These are phyloP conservation scores for Candida sp. DNA, from an alignment of 1,139 yeast genomes.

Conservation along the genomic window DNA sequence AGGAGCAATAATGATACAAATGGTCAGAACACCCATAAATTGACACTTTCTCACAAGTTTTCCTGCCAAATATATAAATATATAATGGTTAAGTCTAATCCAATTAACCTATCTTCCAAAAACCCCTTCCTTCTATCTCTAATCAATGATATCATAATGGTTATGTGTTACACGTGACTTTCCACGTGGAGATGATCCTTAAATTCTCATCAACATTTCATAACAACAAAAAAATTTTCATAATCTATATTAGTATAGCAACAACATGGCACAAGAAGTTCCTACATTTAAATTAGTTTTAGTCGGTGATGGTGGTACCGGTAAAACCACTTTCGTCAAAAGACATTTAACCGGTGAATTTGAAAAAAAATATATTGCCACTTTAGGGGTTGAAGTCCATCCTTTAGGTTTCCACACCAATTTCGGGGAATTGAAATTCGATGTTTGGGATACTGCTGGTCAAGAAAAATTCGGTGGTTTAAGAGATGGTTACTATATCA, in stretches of 20 bases:
- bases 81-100: too few species aligned
- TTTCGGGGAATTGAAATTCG: constrained; percentile 98
- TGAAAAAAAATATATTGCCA: constrained; percentile 98
- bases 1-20: too few species aligned
- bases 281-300: constrained; percentile 98
- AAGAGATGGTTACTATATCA: constrained; percentile 99
- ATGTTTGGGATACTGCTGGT: constrained; percentile 99
- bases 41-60: too few species aligned
- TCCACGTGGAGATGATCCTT: neutral
- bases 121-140: too few species aligned
- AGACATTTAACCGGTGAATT: constrained; percentile 99
- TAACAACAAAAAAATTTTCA: constrained; percentile 1
- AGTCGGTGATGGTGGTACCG: constrained; percentile 99
- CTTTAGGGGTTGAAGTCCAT: constrained; percentile 99
- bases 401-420: constrained; percentile 98
- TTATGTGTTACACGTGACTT: neutral
- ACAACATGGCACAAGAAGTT: constrained; percentile 70
- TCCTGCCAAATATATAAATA: too few species aligned
- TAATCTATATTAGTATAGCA: neutral
- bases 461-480: constrained; percentile 99
- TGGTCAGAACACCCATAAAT: too few species aligned
- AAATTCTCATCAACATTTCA: constrained; percentile 2
- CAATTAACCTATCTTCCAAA: too few species aligned
- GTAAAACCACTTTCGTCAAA: constrained; percentile 99
- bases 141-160: too few species aligned